phyloP scores from a whole-genome alignment of 306 rosid genomes.

The Quercus engelmannii region DNA sequence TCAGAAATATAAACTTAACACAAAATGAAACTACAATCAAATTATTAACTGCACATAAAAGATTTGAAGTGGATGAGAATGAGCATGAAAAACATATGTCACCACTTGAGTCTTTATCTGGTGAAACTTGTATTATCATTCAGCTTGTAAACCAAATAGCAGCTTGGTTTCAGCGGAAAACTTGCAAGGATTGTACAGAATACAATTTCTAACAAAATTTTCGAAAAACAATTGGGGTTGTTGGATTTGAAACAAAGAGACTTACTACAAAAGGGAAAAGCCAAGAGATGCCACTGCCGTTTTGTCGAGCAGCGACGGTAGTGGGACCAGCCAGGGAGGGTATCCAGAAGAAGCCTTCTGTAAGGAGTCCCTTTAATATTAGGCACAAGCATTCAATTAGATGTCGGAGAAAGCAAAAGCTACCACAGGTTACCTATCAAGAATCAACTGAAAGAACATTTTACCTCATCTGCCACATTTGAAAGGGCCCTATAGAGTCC shows the following conservation, averaged over 20 bases:
- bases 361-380: constrained; percentile 77
- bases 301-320: constrained; percentile 78
- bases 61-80: background rate
- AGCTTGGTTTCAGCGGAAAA: background rate
- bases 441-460: constrained; percentile 16
- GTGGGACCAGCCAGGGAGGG: constrained; percentile 99
- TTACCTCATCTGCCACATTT: constrained; percentile 93
- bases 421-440: background rate
- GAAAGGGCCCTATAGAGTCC: constrained; percentile 97
- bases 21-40: constrained; percentile 7
- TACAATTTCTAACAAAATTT: background rate
- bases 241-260: constrained; percentile 27
- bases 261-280: constrained; percentile 90
- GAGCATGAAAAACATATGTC: background rate
- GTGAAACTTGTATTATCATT: background rate
- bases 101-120: background rate
- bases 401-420: background rate
- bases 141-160: background rate
- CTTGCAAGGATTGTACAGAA: background rate
- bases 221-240: background rate
- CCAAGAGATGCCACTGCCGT: constrained; percentile 91
- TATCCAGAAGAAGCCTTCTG: constrained; percentile 99
- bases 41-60: background rate
- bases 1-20: constrained; percentile 4
- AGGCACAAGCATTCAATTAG: constrained; percentile 24